Base-by-base conservation (phyloP, 129 eudicot species). In the Apium graveolens region DNA sequence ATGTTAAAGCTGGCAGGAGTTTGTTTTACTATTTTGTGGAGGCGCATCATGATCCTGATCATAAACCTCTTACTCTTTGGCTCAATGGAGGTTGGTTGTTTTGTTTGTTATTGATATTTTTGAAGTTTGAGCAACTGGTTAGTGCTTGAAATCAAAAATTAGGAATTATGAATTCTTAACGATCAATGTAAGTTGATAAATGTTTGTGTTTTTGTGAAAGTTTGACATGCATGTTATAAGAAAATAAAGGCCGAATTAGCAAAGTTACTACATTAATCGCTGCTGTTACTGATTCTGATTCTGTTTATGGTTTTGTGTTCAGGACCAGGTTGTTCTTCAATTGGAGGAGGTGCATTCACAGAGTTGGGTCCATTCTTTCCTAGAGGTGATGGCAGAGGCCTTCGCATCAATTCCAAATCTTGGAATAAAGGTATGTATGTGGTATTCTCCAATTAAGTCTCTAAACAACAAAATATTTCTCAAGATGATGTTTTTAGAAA, bases 311-410 rank as follows among this genome's bases (percentile, higher is more conserved):
- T 16, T 16, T 84, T 35, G 1, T 85, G 69, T 80, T 7, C 86
- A 94, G 98, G 98, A 76, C 98, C 98, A 71, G 98, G 98, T 80
- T 94, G 98, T 85, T 94, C 98, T 42, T 94, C 98, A 29, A 77
- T 94, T 63, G 98, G 98, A 65, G 98, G 98, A 45, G 98, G 98
- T 74, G 98, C 97, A 74, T 94, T 94, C 82, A 94, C 98, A 17
- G 98, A 94, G 73, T 79, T 94, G 81, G 98, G 98, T 71, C 98
- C 98, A 29, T 94, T 94, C 74, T 94, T 85, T 49, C 98, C 98
- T 18, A 79, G 38, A 80, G 98, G 98, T 8, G 90, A 94, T 83
- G 98, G 98, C 31, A 81, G 96, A 76, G 96, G 93, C 77, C 97
- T 94, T 71, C 77, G 89, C 27, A 81, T 80, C 78, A 94, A 94